A percentile compares a stretch with the other conserved stretches of the same genome.
Evolutionary conservation across 2,329 filamentous ascomycete species (phyloP).

Genomic region (Talaromyces albobiverticillius): DNA sequence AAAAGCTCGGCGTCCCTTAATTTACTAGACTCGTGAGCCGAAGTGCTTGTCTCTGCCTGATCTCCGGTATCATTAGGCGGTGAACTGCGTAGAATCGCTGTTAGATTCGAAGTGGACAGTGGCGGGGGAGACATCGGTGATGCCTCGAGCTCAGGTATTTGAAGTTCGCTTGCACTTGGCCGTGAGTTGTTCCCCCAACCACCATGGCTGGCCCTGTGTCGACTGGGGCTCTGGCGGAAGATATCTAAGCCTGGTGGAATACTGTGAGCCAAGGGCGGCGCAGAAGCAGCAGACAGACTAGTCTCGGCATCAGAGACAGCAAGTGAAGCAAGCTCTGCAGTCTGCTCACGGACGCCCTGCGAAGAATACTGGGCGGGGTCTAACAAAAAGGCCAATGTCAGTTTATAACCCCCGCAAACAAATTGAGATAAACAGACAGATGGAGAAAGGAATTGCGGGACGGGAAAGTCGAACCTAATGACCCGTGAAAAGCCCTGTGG

Average conservation of each 20-base stretch:
- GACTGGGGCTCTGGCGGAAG: slow-evolving; percentile 19
- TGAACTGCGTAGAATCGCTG: slow-evolving; percentile 50
- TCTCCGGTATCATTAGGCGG: slow-evolving; percentile 23
- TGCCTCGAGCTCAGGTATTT: not conserved
- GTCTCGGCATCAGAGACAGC: slow-evolving; percentile 60
- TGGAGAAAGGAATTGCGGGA: too few species aligned
- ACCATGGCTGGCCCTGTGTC: slow-evolving; percentile 9
- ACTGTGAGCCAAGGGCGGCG: slow-evolving; percentile 24
- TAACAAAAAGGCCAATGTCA: too few species aligned
- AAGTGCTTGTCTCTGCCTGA: slow-evolving; percentile 18
- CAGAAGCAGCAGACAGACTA: slow-evolving; percentile 25
- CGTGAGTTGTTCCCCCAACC: slow-evolving; percentile 13
- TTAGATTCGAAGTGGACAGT: slow-evolving; percentile 42
- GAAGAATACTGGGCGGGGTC: slow-evolving; percentile 72
- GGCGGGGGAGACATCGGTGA: slow-evolving; percentile 12
- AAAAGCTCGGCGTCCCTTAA: slow-evolving; percentile 10
- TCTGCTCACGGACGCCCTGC: slow-evolving; percentile 77
- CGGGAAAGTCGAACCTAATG: slow-evolving; percentile 31
- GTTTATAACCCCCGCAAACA: too few species aligned
- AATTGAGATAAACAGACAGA: too few species aligned
- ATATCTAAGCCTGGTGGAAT: slow-evolving; percentile 30
- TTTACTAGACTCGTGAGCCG: slow-evolving; percentile 14
- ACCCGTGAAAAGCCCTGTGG: slow-evolving; percentile 43
- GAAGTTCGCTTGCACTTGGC: not conserved
- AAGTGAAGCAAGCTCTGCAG: slow-evolving; percentile 80